phyloP scores from a whole-genome alignment of 2,329 filamentous ascomycete species.

The Penicillium sp. region DNA sequence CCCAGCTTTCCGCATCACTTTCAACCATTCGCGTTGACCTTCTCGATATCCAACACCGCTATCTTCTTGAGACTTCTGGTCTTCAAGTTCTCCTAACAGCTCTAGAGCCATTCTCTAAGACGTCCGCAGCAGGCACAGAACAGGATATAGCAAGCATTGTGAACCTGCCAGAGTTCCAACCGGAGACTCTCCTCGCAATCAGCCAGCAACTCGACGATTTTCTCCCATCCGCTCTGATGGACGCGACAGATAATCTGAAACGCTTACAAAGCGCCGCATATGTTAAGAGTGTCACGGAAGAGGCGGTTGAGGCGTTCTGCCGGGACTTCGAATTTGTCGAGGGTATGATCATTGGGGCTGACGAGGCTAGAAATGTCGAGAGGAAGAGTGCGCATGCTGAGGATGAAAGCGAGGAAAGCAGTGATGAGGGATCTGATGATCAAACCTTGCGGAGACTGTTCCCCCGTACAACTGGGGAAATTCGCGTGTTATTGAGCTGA shows the following conservation, averaged over 20 bases:
- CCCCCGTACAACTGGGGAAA: conserved; percentile 68
- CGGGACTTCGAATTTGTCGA: conserved; percentile 78
- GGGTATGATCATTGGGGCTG: conserved; percentile 62
- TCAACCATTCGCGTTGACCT: conserved; percentile 57
- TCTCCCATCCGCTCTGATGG: conserved; percentile 88
- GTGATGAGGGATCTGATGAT: conserved; percentile 40
- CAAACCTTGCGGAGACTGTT: conserved; percentile 60
- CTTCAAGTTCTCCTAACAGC: conserved; percentile 67
- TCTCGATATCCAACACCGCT: conserved; percentile 70
- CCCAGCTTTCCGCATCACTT: conserved; percentile 59
- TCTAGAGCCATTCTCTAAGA: conserved; percentile 51
- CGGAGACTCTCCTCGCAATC: conserved; percentile 64
- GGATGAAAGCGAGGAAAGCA: conserved; percentile 35
- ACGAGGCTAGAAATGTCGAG: conserved; percentile 52
- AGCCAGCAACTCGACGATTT: conserved; percentile 87
- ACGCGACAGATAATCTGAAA: conserved; percentile 82
- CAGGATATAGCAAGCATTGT: conserved; percentile 61
- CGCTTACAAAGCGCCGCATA: conserved; percentile 73
- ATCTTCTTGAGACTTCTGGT: conserved; percentile 76
- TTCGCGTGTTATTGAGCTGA: conserved; percentile 65
- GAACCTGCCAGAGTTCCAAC: conserved; percentile 62
- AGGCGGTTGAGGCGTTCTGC: conserved; percentile 83
- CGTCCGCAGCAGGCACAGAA: conserved; percentile 25
- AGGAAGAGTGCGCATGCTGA: conserved; percentile 33
- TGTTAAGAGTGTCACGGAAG: conserved; percentile 76